Evolutionary conservation across 345 rosid species (phyloP).

Genomic region (Arabidopsis suecica): DNA sequence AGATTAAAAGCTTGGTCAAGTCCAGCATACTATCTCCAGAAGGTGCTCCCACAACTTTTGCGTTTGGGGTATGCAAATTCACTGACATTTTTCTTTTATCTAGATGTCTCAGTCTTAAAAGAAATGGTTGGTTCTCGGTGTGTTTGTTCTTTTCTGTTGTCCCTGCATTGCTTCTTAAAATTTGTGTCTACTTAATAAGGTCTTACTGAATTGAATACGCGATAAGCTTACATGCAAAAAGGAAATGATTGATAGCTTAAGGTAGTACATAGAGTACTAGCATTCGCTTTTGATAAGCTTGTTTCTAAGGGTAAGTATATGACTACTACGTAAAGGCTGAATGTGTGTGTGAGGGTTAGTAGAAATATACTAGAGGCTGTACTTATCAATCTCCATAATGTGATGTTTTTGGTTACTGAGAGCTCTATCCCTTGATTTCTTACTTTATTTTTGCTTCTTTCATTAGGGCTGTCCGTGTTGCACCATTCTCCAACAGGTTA

Average conservation of each 20-base stretch:
- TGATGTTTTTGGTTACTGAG: constrained; percentile 15
- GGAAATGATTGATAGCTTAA: constrained; percentile 6
- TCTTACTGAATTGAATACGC: neutral
- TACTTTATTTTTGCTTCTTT: neutral
- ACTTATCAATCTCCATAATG: neutral
- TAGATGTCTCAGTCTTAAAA: neutral
- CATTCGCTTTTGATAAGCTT: constrained; percentile 15
- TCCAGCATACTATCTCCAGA: constrained; percentile 80
- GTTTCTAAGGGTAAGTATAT: neutral
- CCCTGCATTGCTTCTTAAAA: neutral
- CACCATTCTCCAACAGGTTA: constrained; percentile 95
- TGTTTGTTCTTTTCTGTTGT: neutral
- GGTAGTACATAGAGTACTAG: constrained; percentile 4
- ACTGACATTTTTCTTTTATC: neutral
- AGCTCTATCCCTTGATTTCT: neutral
- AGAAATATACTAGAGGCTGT: neutral
- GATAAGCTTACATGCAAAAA: neutral
- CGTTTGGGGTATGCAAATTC: constrained; percentile 60
- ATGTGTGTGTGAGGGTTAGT: constrained; percentile 26
- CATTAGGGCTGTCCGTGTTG: constrained; percentile 93
- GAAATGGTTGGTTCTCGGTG: neutral
- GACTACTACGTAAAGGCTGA: neutral
- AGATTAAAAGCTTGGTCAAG: constrained; percentile 96
- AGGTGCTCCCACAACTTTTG: constrained; percentile 85
- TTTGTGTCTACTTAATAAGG: constrained; percentile 1